phyloP scores from a whole-genome alignment of 176 grass and related monocot genomes.

The Secale cereale region DNA sequence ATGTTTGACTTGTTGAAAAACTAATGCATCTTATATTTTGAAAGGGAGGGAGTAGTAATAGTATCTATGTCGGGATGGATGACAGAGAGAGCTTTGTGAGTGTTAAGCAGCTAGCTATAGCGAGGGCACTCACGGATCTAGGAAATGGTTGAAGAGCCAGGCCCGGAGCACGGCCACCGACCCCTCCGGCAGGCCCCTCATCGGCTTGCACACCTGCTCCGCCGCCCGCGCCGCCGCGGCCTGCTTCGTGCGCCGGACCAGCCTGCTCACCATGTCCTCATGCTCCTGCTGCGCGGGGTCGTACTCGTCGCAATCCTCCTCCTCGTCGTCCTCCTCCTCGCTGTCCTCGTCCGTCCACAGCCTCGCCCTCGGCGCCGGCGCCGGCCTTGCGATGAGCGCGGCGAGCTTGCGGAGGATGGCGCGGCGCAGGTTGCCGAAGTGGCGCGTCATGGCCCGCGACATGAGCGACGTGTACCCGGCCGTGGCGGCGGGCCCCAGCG shows the following conservation, averaged over 20 bases:
- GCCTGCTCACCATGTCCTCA: constrained; percentile 31
- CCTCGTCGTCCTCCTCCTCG: not conserved
- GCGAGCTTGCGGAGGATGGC: constrained; percentile 59
- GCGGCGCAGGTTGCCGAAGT: constrained; percentile 77
- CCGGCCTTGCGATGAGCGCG: constrained; percentile 15
- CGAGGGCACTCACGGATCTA: constrained; percentile 73
- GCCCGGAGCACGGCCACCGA: constrained; percentile 76
- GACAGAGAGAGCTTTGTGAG: not conserved
- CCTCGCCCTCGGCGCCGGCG: constrained; percentile 18
- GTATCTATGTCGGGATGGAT: not conserved
- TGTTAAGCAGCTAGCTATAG: not conserved
- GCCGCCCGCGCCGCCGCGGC: constrained; percentile 52
- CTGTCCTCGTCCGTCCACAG: not conserved
- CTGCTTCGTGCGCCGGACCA: constrained; percentile 42
- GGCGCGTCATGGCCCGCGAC: constrained; percentile 82
- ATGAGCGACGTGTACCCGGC: constrained; percentile 74
- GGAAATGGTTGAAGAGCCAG: constrained; percentile 94
- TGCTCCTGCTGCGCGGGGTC: not conserved
- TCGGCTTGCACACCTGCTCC: constrained; percentile 67
- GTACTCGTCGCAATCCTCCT: not conserved
- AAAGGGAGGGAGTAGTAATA: too few species aligned
- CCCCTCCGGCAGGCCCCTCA: constrained; percentile 77
- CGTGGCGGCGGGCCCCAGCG: constrained; percentile 51
- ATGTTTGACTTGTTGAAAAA: too few species aligned
- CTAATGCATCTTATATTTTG: too few species aligned